Base-by-base conservation (phyloP, 1,284 basidiomycete species). In the Neolentinus lepideus region DNA sequence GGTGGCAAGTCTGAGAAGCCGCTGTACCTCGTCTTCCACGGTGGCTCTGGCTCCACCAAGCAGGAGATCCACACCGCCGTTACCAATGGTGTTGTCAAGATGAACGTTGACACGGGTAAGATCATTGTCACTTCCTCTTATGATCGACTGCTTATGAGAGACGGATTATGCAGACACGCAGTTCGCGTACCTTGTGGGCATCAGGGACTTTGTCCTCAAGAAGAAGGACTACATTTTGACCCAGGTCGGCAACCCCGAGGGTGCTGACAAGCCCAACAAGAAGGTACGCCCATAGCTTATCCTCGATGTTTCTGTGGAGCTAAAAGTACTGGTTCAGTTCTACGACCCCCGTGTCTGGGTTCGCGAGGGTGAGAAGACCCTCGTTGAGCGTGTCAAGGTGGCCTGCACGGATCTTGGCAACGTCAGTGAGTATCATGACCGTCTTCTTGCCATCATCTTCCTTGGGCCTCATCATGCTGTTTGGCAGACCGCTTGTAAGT, bases 11-110 rank as follows among this genome's bases (percentile, higher is more conserved):
- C 78, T 64, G 77, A 83, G 64, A 84, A 92, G 74, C 94, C 95
- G 66, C 76, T 97, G 88, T 98, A 90, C 86, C 91, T 99, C 60
- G 97, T 99, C 74, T 99, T 99, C 94, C 97, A 99, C 80, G 97
- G 97, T 75, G 97, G 97, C 64, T 98, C 96, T 56, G 97, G 97
- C 57, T 98, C 96, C 36, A 88, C 89, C 66, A 95, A 96, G 78
- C 88, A 97, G 57, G 97, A 99, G 78, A 99, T 99, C 76, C 79
- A 79, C 66, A 94, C 89, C 52, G 96, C 96, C 56, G 96, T 99
- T 63, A 67, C 75, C 59, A 84, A 96, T 72, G 96, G 97, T 71
- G 96, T 96, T 54, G 88, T 97, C 68, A 98, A 98, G 81, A 95
- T 96, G 92, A 95, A 95, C 75, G 91, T 95, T 58, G 93, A 94